Conservation (phyloP, 2,329 filamentous ascomycete genomes). For the Diaporthe longicolla region DNA sequence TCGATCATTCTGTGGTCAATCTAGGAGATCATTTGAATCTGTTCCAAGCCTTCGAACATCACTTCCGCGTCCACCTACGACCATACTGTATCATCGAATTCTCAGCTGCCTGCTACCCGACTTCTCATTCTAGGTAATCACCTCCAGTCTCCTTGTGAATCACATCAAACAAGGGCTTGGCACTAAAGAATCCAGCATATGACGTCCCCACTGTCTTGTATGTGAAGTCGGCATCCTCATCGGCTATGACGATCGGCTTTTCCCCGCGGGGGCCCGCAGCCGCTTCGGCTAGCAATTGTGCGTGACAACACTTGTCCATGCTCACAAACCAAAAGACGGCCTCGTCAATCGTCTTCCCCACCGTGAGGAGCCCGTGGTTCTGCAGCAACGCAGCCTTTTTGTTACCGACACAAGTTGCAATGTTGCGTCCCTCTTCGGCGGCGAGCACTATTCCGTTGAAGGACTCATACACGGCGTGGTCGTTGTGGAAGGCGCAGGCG, state of each 20-base stretch:
- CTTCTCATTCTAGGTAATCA: conserved; percentile 36
- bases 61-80: neutral
- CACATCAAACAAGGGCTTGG: conserved; percentile 79
- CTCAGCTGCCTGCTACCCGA: too few relatives aligned
- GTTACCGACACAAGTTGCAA: conserved; percentile 61
- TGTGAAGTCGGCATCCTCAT: conserved; percentile 78
- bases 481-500: conserved; percentile 71
- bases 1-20: neutral
- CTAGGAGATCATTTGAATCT: neutral
- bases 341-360: conserved; percentile 63
- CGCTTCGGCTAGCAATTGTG: conserved; percentile 68
- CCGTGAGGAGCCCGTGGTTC: conserved; percentile 69
- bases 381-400: conserved; percentile 67
- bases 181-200: conserved; percentile 77
- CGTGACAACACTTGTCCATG: conserved; percentile 63
- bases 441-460: conserved; percentile 65
- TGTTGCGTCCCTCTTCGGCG: conserved; percentile 64
- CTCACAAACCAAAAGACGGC: conserved; percentile 69
- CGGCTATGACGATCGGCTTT: conserved; percentile 75
- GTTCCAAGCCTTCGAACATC: neutral
- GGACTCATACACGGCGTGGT: conserved; percentile 56
- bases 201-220: conserved; percentile 75
- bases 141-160: conserved; percentile 42
- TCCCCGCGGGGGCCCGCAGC: conserved; percentile 74
- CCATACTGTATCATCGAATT: neutral